These are phyloP conservation scores for Naematelia aurantialba DNA, from an alignment of 768 basidiomycete species.

Conservation along the genomic window DNA sequence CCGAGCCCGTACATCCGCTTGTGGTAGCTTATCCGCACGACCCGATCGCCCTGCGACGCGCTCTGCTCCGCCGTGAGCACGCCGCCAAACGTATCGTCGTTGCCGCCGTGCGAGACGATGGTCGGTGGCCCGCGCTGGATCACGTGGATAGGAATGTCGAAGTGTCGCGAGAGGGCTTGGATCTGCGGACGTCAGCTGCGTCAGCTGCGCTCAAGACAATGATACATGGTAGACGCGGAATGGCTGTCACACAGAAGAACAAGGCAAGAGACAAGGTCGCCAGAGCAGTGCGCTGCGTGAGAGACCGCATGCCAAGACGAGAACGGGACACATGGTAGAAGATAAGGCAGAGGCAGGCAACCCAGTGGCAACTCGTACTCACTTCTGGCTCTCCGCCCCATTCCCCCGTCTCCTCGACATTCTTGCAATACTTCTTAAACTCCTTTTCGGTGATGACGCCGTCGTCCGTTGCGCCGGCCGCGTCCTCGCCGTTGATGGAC, in stretches of 20 bases:
- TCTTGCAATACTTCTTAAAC: constrained; percentile 70
- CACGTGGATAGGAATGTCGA: constrained; percentile 80
- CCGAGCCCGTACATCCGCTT: constrained; percentile 90
- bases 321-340: too few species aligned
- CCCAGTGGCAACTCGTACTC: constrained; percentile 12
- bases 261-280: too few species aligned
- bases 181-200: constrained; percentile 54
- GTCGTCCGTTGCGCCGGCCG: constrained; percentile 59
- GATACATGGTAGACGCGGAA: neutral
- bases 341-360: neutral
- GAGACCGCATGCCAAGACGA: too few species aligned
- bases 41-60: constrained; percentile 49
- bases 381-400: constrained; percentile 97
- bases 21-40: constrained; percentile 82
- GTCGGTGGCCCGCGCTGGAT: constrained; percentile 76
- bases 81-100: constrained; percentile 42
- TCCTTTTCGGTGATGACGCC: constrained; percentile 65
- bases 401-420: constrained; percentile 73
- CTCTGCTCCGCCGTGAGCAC: constrained; percentile 45
- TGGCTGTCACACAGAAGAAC: constrained; percentile 1
- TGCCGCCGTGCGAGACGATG: constrained; percentile 75
- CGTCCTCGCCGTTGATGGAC: constrained; percentile 64
- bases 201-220: neutral
- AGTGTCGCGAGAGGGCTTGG: constrained; percentile 75
- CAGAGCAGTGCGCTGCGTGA: too few species aligned